Conservation (phyloP, 768 basidiomycete species). For the Clavulina sp. region DNA sequence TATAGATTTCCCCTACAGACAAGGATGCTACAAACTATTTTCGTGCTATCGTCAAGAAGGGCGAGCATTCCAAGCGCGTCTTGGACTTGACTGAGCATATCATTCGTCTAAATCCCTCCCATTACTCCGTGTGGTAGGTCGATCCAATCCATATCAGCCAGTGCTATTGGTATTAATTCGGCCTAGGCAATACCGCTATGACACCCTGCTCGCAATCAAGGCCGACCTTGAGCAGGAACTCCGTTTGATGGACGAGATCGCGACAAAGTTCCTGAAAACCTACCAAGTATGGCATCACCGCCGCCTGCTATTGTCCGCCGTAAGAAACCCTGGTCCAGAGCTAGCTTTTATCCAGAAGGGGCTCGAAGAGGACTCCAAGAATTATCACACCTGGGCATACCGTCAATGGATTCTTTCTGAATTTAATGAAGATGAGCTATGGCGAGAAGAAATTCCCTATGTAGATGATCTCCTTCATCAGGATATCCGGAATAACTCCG, state of each 20-base stretch:
- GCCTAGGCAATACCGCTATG: conserved; percentile 84
- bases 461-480: conserved; percentile 46
- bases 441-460: conserved; percentile 59
- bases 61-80: conserved; percentile 66
- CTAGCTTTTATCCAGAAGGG: conserved; percentile 61
- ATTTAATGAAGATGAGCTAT: conserved; percentile 57
- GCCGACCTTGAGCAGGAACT: conserved; percentile 63
- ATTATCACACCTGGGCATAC: conserved; percentile 99
- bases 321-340: conserved; percentile 38
- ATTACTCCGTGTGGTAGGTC: conserved; percentile 87
- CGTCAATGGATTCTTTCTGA: conserved; percentile 85
- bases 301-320: conserved; percentile 46
- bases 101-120: conserved; percentile 84
- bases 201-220: conserved; percentile 55
- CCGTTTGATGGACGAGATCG: conserved; percentile 70
- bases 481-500: conserved; percentile 91
- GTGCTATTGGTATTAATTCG: background rate
- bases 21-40: conserved; percentile 89
- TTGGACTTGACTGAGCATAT: conserved; percentile 77
- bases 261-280: conserved; percentile 70
- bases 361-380: conserved; percentile 69
- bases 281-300: conserved; percentile 98
- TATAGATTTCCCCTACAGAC: conserved; percentile 30
- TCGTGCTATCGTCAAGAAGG: conserved; percentile 57
- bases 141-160: conserved; percentile 1